These are phyloP conservation scores for Dryas drummondii DNA, from an alignment of 306 rosid genomes.

Conservation along the genomic window DNA sequence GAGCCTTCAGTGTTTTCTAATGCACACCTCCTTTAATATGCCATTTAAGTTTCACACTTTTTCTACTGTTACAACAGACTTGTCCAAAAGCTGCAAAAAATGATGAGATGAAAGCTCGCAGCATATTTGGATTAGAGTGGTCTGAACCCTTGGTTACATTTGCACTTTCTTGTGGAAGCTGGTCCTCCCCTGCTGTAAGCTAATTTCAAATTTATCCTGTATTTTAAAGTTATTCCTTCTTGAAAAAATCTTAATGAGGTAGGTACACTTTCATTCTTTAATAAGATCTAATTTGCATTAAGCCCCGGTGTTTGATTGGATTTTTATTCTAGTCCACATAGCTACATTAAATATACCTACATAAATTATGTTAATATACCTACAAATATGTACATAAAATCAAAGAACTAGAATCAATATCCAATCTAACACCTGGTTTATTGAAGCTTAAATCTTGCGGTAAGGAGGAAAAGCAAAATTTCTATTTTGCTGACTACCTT, in stretches of 20 bases:
- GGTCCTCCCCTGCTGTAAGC: constrained; percentile 99
- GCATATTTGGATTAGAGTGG: constrained; percentile 81
- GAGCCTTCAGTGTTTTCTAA: neutral
- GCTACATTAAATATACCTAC: too few relatives aligned
- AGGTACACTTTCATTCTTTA: neutral
- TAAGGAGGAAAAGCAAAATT: too few relatives aligned
- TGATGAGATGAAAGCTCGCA: constrained; percentile 74
- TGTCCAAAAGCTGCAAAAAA: constrained; percentile 78
- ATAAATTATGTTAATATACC: too few relatives aligned
- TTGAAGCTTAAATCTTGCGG: too few relatives aligned
- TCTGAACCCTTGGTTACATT: constrained; percentile 92
- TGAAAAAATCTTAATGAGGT: neutral
- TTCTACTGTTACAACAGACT: constrained; percentile 49
- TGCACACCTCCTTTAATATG: neutral
- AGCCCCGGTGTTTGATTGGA: neutral
- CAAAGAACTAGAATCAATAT: too few relatives aligned
- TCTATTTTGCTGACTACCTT: too few relatives aligned
- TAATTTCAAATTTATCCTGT: constrained; percentile 7
- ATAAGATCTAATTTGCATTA: too few relatives aligned
- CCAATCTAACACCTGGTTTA: too few relatives aligned
- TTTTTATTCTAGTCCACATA: neutral
- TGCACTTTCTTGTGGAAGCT: constrained; percentile 96
- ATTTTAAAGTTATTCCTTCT: neutral
- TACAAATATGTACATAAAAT: too few relatives aligned
- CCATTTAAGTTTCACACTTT: constrained; percentile 19